Conservation (phyloP, 2,329 filamentous ascomycete species). For the Cercospora sesami region DNA sequence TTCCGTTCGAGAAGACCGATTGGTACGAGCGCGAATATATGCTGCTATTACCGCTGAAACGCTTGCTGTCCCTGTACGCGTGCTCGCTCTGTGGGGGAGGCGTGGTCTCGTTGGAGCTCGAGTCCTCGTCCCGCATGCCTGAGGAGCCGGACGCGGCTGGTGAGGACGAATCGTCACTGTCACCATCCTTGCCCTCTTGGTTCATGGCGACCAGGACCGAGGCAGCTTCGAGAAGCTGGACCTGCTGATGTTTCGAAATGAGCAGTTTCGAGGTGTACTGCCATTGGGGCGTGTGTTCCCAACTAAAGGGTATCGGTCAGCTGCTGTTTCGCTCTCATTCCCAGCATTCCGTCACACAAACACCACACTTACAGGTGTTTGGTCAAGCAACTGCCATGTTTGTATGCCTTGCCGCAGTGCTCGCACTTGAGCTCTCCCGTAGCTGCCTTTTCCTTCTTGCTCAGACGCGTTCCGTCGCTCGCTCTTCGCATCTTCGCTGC, state of each 20-base stretch:
- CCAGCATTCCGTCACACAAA: neutral
- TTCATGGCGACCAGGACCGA: constrained; percentile 96
- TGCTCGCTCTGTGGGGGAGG: constrained; percentile 77
- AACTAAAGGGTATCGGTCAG: constrained; percentile 60
- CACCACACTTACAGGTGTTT: constrained; percentile 91
- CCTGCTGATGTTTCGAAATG: constrained; percentile 99
- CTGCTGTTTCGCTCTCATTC: constrained; percentile 1
- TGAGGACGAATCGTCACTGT: constrained; percentile 82
- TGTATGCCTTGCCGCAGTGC: constrained; percentile 99
- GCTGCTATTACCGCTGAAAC: constrained; percentile 52
- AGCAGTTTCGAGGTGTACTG: constrained; percentile 93
- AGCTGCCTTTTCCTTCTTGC: constrained; percentile 79
- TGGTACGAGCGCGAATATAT: constrained; percentile 75
- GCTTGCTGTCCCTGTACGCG: constrained; percentile 48
- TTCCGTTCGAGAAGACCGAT: constrained; percentile 61
- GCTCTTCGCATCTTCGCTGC: constrained; percentile 61
- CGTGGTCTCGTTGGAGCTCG: constrained; percentile 88
- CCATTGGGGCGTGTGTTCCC: constrained; percentile 99
- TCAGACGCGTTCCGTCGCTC: constrained; percentile 82
- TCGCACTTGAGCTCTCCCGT: constrained; percentile 89
- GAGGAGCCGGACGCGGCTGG: constrained; percentile 79
- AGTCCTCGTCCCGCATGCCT: constrained; percentile 68
- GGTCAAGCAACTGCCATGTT: constrained; percentile 99
- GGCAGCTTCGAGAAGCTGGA: constrained; percentile 92
- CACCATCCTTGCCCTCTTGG: constrained; percentile 57